These are phyloP conservation scores for Claviceps sorghi DNA, from an alignment of 2,329 filamentous ascomycete genomes.

Conservation along the genomic window DNA sequence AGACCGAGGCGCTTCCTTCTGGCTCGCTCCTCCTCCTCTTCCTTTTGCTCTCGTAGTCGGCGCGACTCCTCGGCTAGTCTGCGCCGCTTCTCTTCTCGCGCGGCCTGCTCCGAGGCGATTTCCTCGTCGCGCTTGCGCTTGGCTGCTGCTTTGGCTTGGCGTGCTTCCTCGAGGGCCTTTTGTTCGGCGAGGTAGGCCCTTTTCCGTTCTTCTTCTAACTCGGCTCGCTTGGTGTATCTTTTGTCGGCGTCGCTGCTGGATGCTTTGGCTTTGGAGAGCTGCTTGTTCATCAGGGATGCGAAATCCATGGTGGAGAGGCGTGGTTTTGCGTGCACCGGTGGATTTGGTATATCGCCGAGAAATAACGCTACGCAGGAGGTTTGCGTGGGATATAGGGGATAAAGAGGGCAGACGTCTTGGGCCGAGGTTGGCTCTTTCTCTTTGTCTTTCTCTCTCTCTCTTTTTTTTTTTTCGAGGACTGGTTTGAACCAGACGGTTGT, in stretches of 20 bases:
- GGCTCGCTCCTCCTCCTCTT: slow-evolving; percentile 55
- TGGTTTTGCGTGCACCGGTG: not conserved
- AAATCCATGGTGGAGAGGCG: slow-evolving; percentile 64
- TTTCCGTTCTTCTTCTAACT: slow-evolving; percentile 69
- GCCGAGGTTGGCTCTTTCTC: too few relatives aligned
- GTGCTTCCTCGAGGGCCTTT: slow-evolving; percentile 54
- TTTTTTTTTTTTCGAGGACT: too few relatives aligned
- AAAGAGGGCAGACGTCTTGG: too few relatives aligned
- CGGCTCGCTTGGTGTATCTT: slow-evolving; percentile 75
- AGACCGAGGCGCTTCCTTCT: slow-evolving; percentile 66
- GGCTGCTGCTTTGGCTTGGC: slow-evolving; percentile 51
- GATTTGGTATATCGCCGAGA: not conserved
- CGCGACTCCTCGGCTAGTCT: slow-evolving; percentile 69
- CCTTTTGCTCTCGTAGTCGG: slow-evolving; percentile 53
- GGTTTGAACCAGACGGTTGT: too few relatives aligned
- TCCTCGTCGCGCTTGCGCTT: slow-evolving; percentile 90
- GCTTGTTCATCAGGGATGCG: slow-evolving; percentile 79
- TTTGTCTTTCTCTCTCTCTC: too few relatives aligned
- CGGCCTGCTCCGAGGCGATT: slow-evolving; percentile 51
- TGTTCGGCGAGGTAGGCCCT: slow-evolving; percentile 74
- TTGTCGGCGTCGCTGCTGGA: slow-evolving; percentile 30
- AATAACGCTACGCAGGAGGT: too few relatives aligned
- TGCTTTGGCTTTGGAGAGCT: slow-evolving; percentile 70
- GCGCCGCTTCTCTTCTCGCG: slow-evolving; percentile 68
- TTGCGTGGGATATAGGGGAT: not conserved